Base-by-base conservation (phyloP, 176 grass and related monocot species). In the Musa beccarii region DNA sequence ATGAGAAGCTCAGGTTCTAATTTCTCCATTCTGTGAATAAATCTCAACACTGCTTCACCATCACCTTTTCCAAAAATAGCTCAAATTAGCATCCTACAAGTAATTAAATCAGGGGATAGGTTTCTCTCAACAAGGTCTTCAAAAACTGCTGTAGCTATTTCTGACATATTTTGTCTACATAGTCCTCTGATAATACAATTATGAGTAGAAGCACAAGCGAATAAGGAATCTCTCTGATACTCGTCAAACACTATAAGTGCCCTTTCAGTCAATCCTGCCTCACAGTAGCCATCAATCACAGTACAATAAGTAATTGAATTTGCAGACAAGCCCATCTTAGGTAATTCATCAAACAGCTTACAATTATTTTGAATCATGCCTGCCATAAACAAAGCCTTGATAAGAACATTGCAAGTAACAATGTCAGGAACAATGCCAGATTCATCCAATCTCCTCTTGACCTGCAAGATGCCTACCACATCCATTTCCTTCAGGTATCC, bases 321-420 rank as follows among this genome's bases (percentile, higher is more conserved):
- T 79, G 92, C 81, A 52, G 57, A 73, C 85, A 92, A 84, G 29
- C 83, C 83, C 76, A 89, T 92, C 56, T 73, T 52, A 79, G 54
- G 76, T 89, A 92, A 92, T 88, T 78, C 74, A 76, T 76, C 72
- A 80, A 96, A 92, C 89, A 96, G 78, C 50, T 79, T 81, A 76
- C 80, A 86, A 59, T 87, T 89, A 88, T 92, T 82, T 66, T 89
- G 79, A 62, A 84, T 73, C 66, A 80, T 96, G 1, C 86, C 88
- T 52, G 85, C 84, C 83, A 86, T 76, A 78, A 92, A 86, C 29
- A 86, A 81, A 64, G 89, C 89, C 83, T 92, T 92, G 57, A 96
- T 84, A 79, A 96, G 87, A 62, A 87, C 79, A 82, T 92, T 96
- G 82, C 87, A 96, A 69, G 82, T 92, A 73, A 87, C 73, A 80